These are phyloP conservation scores for Colletotrichum sp. DNA, from an alignment of 2,329 filamentous ascomycete genomes.

Conservation along the genomic window DNA sequence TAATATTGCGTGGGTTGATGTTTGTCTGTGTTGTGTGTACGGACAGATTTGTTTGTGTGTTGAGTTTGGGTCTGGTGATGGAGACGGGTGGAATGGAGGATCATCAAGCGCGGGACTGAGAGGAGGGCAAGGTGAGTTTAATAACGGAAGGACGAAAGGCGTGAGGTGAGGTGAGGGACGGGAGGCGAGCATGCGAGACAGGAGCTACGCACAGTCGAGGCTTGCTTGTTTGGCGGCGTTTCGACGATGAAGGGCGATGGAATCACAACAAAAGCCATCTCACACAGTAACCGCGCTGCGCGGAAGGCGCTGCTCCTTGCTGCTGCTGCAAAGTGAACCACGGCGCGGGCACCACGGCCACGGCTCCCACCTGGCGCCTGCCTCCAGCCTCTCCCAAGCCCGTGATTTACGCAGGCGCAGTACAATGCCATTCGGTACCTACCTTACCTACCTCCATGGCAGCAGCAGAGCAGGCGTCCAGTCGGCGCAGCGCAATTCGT, in stretches of 20 bases:
- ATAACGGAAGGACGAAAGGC: not conserved
- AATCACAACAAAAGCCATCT: slow-evolving; percentile 8
- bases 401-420: not conserved
- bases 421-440: not conserved
- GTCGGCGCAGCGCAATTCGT: not conserved
- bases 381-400: not conserved
- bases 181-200: not conserved
- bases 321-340: not conserved
- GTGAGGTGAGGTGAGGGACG: not conserved
- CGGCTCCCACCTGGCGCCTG: not conserved
- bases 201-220: not conserved
- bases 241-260: not conserved
- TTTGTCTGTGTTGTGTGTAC: not conserved
- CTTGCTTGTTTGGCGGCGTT: not conserved
- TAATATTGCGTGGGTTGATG: not conserved
- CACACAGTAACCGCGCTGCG: slow-evolving; percentile 1
- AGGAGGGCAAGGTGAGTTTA: not conserved
- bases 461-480: not conserved
- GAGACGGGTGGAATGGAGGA: not conserved
- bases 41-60: not conserved
- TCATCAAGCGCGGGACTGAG: not conserved
- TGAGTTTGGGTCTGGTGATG: not conserved
- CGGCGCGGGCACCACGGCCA: slow-evolving; percentile 7
- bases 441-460: not conserved
- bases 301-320: not conserved